Evolutionary conservation across 1,284 basidiomycete genomes (phyloP).

Genomic region (Ustilago loliicola): DNA sequence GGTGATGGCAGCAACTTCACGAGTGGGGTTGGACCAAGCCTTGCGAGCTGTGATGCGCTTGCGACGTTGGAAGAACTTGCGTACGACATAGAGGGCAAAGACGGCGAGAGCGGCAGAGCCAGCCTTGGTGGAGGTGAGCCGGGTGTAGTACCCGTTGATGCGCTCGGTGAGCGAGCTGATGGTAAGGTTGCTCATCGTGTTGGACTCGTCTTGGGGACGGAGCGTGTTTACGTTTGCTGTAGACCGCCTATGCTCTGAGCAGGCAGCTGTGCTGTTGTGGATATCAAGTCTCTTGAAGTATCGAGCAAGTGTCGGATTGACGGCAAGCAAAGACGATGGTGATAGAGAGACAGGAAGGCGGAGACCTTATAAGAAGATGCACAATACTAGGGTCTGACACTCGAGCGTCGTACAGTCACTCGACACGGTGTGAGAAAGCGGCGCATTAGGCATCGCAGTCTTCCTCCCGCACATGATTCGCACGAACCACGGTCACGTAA

Average conservation of each 20-base stretch:
- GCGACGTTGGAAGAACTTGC: conserved; percentile 26
- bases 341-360: neutral
- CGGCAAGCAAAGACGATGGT: neutral
- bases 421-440: neutral
- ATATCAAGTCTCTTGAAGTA: neutral
- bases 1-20: conserved; percentile 67
- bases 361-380: neutral
- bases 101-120: conserved; percentile 31
- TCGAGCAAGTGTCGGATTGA: neutral
- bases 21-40: conserved; percentile 54
- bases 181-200: conserved; percentile 31
- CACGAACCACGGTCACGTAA: no score
- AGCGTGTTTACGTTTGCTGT: no score
- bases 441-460: neutral
- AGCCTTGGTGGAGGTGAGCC: conserved; percentile 30
- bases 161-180: conserved; percentile 30
- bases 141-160: conserved; percentile 30
- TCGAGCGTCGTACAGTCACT: no score
- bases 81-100: conserved; percentile 32
- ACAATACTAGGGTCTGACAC: no score
- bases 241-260: no score
- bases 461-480: no score
- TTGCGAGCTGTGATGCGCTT: conserved; percentile 40
- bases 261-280: neutral
- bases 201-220: no score